Base-by-base conservation (phyloP, 2,329 filamentous ascomycete species). In the Bimuria novae-zelandiae region DNA sequence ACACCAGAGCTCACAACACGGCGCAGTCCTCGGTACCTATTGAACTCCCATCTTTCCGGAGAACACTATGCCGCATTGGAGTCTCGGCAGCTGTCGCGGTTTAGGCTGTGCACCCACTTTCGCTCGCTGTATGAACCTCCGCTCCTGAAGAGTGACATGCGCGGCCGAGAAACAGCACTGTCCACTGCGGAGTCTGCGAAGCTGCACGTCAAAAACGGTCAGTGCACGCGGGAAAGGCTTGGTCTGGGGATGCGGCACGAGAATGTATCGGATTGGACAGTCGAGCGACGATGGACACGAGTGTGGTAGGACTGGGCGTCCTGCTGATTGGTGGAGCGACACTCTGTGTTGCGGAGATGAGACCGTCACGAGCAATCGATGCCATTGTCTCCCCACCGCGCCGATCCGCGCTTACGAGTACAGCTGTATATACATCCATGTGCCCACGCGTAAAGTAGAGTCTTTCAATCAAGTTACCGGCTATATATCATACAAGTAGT, bases 271-370 rank as follows among this genome's bases (percentile, higher is more conserved):
- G 66, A 62, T 60, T 57, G 61, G 59, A 46, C 35, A 48, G 37
- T 52, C 49, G 48, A 46, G 35, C 32, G 48, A 45, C 51, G 43
- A 52, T 51, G 21, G 42, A 40, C 45, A 35, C 52, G 52, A 23
- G 43, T 42, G 46, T 36, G 32, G 33, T 32, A 51, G 49, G 46
- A 53, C 46, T 56, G 60, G 55, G 57, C 27, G 52, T 54, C 65
- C 56, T 49, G 63, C 57, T 70, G 65, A 70, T 72, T 68, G 62
- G 68, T 71, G 64, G 69, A 55, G 51, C 67, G 66, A 71, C 52
- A 42, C 57, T 56, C 55, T 54, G 60, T 44, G 47, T 50, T 53
- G 62, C 60, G 56, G 61, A 63, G 55, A 59, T 62, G 60, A 46
- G 16, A 8, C 16, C 21, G 22, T 47, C 44, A 47, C 44, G 44